These are phyloP conservation scores for Aspergillus fumigatus DNA, from an alignment of 2,329 filamentous ascomycete species.

Conservation along the genomic window DNA sequence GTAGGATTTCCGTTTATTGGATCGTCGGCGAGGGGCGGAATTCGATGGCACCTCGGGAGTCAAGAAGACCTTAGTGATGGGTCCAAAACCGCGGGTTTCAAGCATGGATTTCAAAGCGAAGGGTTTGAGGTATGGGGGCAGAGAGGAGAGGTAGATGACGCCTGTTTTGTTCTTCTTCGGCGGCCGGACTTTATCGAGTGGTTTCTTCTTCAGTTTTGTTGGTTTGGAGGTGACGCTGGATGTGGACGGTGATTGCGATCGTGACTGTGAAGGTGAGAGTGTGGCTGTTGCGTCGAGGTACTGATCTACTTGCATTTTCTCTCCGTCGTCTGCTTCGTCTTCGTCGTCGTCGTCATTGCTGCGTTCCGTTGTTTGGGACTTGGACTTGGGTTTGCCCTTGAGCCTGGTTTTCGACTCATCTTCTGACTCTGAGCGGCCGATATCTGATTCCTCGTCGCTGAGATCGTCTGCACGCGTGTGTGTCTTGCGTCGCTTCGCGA, in stretches of 20 bases:
- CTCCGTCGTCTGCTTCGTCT: slow-evolving; percentile 4
- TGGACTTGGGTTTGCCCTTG: slow-evolving; percentile 12
- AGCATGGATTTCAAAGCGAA: slow-evolving; percentile 42
- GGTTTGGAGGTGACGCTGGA: background rate
- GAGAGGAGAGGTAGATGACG: slow-evolving; percentile 43
- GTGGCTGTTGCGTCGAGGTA: slow-evolving; percentile 11
- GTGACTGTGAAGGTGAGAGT: background rate
- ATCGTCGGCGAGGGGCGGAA: slow-evolving; percentile 20
- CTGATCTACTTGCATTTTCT: slow-evolving; percentile 3
- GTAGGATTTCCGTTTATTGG: slow-evolving; percentile 42
- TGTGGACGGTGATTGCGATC: background rate
- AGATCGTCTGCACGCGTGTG: slow-evolving; percentile 16
- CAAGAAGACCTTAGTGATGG: slow-evolving; percentile 43
- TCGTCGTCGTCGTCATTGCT: slow-evolving; percentile 7
- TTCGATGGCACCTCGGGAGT: slow-evolving; percentile 31
- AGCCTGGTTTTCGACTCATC: slow-evolving; percentile 9
- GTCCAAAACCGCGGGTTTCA: slow-evolving; percentile 37
- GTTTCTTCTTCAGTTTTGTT: slow-evolving; percentile 8
- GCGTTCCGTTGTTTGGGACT: slow-evolving; percentile 8
- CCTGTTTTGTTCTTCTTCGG: slow-evolving; percentile 35
- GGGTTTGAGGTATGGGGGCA: slow-evolving; percentile 47
- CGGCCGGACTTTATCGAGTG: slow-evolving; percentile 14
- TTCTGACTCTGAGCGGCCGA: slow-evolving; percentile 15
- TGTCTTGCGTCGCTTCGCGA: slow-evolving; percentile 29
- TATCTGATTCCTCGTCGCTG: slow-evolving; percentile 38